These are phyloP conservation scores for Eimeria brunetti DNA, from an alignment of 169 alveolate genomes.

Conservation along the genomic window DNA sequence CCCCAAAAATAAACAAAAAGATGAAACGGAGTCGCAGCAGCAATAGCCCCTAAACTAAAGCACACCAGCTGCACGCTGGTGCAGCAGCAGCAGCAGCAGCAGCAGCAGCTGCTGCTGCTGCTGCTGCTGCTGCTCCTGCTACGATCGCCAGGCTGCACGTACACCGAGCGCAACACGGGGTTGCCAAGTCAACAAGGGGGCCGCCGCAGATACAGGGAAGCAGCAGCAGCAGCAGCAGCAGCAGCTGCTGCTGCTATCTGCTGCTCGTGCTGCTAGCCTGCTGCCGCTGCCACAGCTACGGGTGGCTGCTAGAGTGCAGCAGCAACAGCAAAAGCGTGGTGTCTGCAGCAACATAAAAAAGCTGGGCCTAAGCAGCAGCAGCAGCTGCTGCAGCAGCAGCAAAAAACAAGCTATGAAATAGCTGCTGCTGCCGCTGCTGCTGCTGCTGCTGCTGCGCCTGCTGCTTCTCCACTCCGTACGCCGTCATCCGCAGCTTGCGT, in stretches of 20 bases:
- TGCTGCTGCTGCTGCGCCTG: no score
- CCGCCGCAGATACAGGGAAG: background rate
- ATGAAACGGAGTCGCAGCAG: constrained; percentile 14
- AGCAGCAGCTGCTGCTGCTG: background rate
- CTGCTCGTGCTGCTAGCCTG: background rate
- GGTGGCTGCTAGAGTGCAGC: background rate
- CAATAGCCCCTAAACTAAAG: background rate
- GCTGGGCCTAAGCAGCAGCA: background rate
- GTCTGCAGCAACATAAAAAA: background rate
- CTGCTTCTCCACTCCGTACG: background rate
- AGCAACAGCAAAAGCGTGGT: background rate
- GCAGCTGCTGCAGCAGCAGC: constrained; percentile 10
- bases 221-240: background rate
- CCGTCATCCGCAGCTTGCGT: constrained; percentile 8
- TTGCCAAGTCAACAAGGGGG: background rate
- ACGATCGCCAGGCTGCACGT: background rate
- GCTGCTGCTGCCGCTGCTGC: constrained; percentile 36
- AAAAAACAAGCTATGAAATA: background rate
- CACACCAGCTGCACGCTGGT: constrained; percentile 1
- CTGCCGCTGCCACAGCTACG: background rate
- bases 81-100: background rate
- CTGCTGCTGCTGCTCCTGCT: background rate
- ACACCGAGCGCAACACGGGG: background rate
- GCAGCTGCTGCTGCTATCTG: background rate
- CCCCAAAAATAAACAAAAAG: background rate